Percentiles rank a stretch among this genome's conserved stretches.
Evolutionary conservation across 2,329 filamentous ascomycete species (phyloP).

Genomic region (Phaeophleospora eucalypticola): DNA sequence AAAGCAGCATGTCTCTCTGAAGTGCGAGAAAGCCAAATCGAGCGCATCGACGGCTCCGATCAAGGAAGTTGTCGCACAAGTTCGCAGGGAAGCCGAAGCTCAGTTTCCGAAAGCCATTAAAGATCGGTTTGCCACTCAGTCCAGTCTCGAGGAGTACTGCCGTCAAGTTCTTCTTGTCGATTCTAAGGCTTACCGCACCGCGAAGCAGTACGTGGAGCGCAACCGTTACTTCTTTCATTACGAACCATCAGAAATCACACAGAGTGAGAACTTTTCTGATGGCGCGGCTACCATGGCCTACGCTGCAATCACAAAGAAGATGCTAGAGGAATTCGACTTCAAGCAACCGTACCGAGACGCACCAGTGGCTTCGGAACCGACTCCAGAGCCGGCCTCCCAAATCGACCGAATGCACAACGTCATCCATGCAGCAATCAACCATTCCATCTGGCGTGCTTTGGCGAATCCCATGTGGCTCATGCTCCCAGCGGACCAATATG

Average conservation of each 20-base stretch:
- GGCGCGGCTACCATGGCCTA: conserved; percentile 6
- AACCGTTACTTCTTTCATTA: conserved; percentile 56
- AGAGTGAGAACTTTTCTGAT: conserved; percentile 8
- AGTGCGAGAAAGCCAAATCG: conserved; percentile 44
- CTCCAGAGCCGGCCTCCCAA: background rate
- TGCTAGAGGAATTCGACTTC: conserved; percentile 9
- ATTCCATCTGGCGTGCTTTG: conserved; percentile 9
- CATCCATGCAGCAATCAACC: conserved; percentile 9
- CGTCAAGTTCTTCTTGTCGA: conserved; percentile 50
- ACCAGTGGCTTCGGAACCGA: background rate
- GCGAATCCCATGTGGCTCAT: conserved; percentile 9
- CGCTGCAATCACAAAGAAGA: background rate
- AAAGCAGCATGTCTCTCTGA: conserved; percentile 58
- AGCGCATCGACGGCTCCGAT: conserved; percentile 31
- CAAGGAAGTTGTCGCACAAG: conserved; percentile 33
- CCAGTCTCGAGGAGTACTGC: conserved; percentile 45
- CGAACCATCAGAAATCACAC: conserved; percentile 12
- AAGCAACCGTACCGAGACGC: conserved; percentile 10
- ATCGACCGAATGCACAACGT: background rate
- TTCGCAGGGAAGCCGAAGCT: conserved; percentile 5
- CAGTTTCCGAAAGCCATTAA: conserved; percentile 4
- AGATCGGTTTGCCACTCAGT: conserved; percentile 2
- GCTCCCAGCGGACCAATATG: conserved; percentile 4
- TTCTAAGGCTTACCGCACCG: conserved; percentile 55
- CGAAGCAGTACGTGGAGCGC: conserved; percentile 52